Base-by-base conservation (phyloP, 2,329 filamentous ascomycete species). In the Fusarium circinatum region DNA sequence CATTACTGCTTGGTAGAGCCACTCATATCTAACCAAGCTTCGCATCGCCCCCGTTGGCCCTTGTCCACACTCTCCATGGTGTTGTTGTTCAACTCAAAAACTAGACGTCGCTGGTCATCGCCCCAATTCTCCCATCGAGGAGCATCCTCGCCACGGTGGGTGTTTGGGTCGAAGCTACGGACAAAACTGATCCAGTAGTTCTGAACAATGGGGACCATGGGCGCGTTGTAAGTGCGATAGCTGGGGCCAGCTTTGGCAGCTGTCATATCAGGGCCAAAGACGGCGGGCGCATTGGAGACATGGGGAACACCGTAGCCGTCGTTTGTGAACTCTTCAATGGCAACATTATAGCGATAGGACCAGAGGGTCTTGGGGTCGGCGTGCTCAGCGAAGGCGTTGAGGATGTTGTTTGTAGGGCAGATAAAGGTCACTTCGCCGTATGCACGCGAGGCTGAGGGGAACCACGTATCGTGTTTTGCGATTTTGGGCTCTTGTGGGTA, bases 161-260 rank as follows among this genome's bases (percentile, higher is more conserved):
- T 45, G 62, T 87, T 87, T 2, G 87, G 87, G 65, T 88, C 80
- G 39, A 86, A 78, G 17, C 77, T 75, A 30, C 81, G 79, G 26
- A 87, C 84, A 71, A 89, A 89, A 24, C 85, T 86, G 49, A 87
- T 80, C 78, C 83, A 87, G 75, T 89, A 89, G 54, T 80, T 80
- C 84, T 87, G 87, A 24, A 87, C 80, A 18, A 87, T 68, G 11
- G 83, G 82, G 6, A 88, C 83, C 6, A 88, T 80, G 6, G 78
- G 78, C 8, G 82, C 82, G 74, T 88, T 87, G 73, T 84, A 84
- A 20, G 83, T 82, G 45, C 76, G 79, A 74, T 87, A 87, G 71
- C 85, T 86, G 3, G 68, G 44, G 60, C 54, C 63, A 20, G 68
- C 48, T 42, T 24, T 48, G 28, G 71, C 59, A 34, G 68, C 28